Percentiles rank a stretch among this genome's conserved stretches.
Conservation (phyloP, 495 filamentous ascomycete species). For the Neurospora tetraspora region DNA sequence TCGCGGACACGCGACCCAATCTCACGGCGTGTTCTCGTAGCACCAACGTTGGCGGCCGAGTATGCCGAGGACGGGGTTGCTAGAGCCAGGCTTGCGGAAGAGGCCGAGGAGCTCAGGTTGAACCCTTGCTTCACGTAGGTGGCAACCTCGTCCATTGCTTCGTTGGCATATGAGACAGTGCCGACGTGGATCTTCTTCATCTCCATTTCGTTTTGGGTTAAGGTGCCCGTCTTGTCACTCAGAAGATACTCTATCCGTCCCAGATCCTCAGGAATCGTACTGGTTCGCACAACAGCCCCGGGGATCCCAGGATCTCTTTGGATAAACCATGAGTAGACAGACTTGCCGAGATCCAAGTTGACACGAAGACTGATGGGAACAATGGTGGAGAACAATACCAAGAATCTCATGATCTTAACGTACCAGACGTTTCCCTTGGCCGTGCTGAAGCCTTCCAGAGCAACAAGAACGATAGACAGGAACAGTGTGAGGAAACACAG, state of each 20-base stretch:
- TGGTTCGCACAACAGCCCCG: conserved; percentile 87
- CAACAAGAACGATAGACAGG: conserved; percentile 83
- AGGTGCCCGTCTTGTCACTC: conserved; percentile 93
- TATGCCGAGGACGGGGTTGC: conserved; percentile 67
- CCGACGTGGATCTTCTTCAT: conserved; percentile 98
- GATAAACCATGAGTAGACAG: conserved; percentile 91
- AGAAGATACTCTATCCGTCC: conserved; percentile 93
- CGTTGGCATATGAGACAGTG: conserved; percentile 93
- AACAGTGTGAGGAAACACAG: conserved; percentile 79
- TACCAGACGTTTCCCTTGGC: conserved; percentile 67
- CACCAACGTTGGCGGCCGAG: conserved; percentile 46
- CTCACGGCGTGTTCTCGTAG: conserved; percentile 77
- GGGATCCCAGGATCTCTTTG: conserved; percentile 82
- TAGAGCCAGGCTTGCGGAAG: conserved; percentile 31
- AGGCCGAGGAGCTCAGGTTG: conserved; percentile 32
- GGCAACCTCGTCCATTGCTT: conserved; percentile 94
- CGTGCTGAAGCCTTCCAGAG: conserved; percentile 67
- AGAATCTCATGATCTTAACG: conserved; percentile 85
- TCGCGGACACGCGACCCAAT: conserved; percentile 89
- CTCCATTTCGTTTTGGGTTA: conserved; percentile 99
- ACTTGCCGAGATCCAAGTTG: conserved; percentile 95
- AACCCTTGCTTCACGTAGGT: conserved; percentile 80
- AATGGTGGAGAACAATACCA: conserved; percentile 98
- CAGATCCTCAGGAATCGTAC: conserved; percentile 94
- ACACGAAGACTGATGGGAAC: conserved; percentile 95